phyloP scores from a whole-genome alignment of 768 basidiomycete species.

The Termitomyces sp. region DNA sequence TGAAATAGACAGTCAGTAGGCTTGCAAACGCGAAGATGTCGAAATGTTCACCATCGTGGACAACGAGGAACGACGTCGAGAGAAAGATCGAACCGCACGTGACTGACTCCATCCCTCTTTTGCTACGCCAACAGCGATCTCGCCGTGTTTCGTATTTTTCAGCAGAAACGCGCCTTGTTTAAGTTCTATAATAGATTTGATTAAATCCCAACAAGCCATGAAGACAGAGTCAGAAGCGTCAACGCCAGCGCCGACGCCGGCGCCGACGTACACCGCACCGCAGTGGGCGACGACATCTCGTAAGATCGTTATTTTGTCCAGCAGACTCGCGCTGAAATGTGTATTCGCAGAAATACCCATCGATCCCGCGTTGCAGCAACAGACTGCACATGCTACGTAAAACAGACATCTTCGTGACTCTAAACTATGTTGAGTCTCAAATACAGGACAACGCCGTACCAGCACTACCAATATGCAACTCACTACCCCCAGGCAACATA shows the following conservation, averaged over 20 bases:
- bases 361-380: conserved; percentile 64
- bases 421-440: conserved; percentile 13
- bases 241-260: conserved; percentile 20
- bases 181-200: background rate
- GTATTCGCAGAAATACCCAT: conserved; percentile 50
- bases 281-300: conserved; percentile 28
- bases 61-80: no score
- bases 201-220: conserved; percentile 17
- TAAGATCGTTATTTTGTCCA: conserved; percentile 8
- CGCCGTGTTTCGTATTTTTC: background rate
- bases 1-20: conserved; percentile 15
- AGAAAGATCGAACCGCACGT: background rate
- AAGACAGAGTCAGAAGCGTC: conserved; percentile 34
- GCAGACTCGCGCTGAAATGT: background rate
- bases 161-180: background rate
- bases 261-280: conserved; percentile 22
- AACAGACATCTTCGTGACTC: conserved; percentile 16
- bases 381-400: conserved; percentile 44
- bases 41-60: conserved; percentile 13
- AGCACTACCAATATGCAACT: conserved; percentile 41
- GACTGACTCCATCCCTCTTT: background rate
- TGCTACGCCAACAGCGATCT: background rate
- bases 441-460: conserved; percentile 41
- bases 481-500: conserved; percentile 42
- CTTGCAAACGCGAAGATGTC: no score